Evolutionary conservation across 2,329 filamentous ascomycete genomes (phyloP).

Genomic region (Sphaceloma murrayae): DNA sequence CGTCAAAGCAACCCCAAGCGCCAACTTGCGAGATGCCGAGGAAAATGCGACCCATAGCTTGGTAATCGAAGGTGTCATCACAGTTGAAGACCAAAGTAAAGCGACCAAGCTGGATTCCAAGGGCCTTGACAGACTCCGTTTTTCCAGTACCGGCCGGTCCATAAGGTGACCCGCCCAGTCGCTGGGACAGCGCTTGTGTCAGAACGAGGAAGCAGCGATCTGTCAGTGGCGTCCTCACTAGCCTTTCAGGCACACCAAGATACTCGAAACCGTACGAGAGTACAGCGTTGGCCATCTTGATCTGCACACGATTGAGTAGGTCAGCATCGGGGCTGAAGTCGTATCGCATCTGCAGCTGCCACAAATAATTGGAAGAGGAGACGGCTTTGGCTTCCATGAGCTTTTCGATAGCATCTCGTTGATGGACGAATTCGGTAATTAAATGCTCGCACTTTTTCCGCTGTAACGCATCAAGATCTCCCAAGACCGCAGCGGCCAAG

Average conservation of each 20-base stretch:
- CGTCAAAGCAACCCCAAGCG: slow-evolving; percentile 99
- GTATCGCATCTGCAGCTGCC: slow-evolving; percentile 96
- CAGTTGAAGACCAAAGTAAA: slow-evolving; percentile 99
- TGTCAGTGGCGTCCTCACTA: slow-evolving; percentile 92
- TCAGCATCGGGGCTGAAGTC: slow-evolving; percentile 77
- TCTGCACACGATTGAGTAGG: slow-evolving; percentile 67
- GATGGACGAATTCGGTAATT: slow-evolving; percentile 97
- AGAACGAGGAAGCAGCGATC: slow-evolving; percentile 97
- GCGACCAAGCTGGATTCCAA: slow-evolving; percentile 89
- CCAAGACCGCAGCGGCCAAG: slow-evolving; percentile 79
- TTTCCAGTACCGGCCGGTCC: slow-evolving; percentile 97
- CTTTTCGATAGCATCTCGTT: slow-evolving; percentile 86
- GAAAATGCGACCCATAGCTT: slow-evolving; percentile 99
- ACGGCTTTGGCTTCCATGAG: slow-evolving; percentile 66
- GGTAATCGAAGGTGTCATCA: slow-evolving; percentile 99
- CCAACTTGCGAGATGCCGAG: slow-evolving; percentile 97
- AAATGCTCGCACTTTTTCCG: slow-evolving; percentile 97
- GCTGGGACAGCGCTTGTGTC: slow-evolving; percentile 88
- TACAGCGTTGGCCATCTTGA: slow-evolving; percentile 94
- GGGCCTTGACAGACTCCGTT: slow-evolving; percentile 95
- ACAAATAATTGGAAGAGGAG: slow-evolving; percentile 72
- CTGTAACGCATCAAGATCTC: slow-evolving; percentile 75
- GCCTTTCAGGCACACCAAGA: slow-evolving; percentile 86
- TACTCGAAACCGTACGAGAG: slow-evolving; percentile 98
- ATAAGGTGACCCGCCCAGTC: slow-evolving; percentile 92